These are phyloP conservation scores for Ensete ventricosum DNA, from an alignment of 176 grass and related monocot genomes.

Conservation along the genomic window DNA sequence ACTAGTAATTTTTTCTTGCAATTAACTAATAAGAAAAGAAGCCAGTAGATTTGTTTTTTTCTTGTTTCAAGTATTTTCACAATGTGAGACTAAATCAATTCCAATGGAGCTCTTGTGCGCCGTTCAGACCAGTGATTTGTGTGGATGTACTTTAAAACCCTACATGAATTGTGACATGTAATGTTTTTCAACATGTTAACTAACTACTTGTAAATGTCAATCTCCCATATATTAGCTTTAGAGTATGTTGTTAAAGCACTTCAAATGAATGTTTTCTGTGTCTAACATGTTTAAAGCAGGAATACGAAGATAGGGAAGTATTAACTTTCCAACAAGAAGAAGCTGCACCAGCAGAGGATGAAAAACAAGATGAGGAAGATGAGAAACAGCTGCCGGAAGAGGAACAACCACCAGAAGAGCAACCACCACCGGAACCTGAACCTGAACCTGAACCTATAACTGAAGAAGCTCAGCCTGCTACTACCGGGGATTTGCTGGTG, in stretches of 20 bases:
- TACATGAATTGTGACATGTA: background rate
- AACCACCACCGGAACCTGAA: constrained; percentile 31
- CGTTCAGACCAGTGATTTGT: background rate
- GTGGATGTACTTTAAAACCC: background rate
- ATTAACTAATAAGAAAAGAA: too few species aligned
- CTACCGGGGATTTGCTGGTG: constrained; percentile 70
- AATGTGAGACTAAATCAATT: too few species aligned
- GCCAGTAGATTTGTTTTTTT: too few species aligned
- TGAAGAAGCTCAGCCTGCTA: constrained; percentile 31
- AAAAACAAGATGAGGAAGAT: constrained; percentile 35
- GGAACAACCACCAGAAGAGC: constrained; percentile 24
- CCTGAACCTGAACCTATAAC: constrained; percentile 24
- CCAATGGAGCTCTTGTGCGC: background rate
- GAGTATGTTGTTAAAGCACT: too few species aligned
- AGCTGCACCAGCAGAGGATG: constrained; percentile 30
- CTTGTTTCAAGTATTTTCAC: too few species aligned
- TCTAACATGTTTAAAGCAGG: constrained; percentile 33
- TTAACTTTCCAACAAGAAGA: constrained; percentile 63
- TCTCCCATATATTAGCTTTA: background rate
- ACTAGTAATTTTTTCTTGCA: background rate
- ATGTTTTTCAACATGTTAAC: background rate
- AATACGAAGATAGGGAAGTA: constrained; percentile 46
- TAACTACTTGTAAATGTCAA: background rate
- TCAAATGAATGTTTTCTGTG: constrained; percentile 1
- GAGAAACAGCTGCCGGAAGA: constrained; percentile 16